Percentiles rank a stretch among this genome's conserved stretches.
Conservation (phyloP, 495 filamentous ascomycete genomes). For the Pyronema domesticum region DNA sequence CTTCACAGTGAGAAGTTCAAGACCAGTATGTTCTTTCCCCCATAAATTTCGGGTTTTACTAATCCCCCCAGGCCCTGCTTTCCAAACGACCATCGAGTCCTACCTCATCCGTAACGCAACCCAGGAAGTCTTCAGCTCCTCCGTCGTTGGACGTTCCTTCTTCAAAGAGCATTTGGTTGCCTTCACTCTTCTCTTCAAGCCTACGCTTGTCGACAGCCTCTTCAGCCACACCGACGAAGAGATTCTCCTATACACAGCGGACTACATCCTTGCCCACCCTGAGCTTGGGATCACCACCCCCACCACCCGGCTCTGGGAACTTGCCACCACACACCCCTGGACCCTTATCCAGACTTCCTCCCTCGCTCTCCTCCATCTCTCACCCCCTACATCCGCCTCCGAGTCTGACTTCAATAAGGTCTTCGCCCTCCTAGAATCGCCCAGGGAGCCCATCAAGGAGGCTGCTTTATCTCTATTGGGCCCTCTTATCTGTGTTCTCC, state of each 20-base stretch:
- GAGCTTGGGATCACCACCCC: background rate
- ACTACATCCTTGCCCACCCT: background rate
- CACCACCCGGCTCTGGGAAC: background rate
- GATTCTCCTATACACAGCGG: conserved; percentile 1
- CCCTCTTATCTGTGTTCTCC: background rate
- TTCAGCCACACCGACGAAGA: conserved; percentile 12
- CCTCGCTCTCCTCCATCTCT: conserved; percentile 7
- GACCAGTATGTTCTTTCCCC: background rate
- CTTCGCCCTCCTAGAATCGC: conserved; percentile 2
- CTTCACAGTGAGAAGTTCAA: background rate
- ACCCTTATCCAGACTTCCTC: conserved; percentile 12
- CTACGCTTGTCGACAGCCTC: background rate
- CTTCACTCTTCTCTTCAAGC: conserved; percentile 5
- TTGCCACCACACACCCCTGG: conserved; percentile 6
- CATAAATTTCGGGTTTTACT: background rate
- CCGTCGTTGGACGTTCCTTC: conserved; percentile 13
- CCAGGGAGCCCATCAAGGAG: conserved; percentile 11
- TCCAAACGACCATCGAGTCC: background rate
- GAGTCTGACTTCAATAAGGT: background rate
- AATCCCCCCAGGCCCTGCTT: background rate
- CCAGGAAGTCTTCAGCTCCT: conserved; percentile 3
- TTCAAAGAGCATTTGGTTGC: conserved; percentile 12
- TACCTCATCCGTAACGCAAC: background rate
- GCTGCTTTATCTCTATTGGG: conserved; percentile 8
- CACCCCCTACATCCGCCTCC: background rate